Percentiles rank a stretch among this genome's conserved stretches.
These are phyloP conservation scores for Yamadazyma sp. DNA, from an alignment of 1,139 yeast genomes.

Conservation along the genomic window DNA sequence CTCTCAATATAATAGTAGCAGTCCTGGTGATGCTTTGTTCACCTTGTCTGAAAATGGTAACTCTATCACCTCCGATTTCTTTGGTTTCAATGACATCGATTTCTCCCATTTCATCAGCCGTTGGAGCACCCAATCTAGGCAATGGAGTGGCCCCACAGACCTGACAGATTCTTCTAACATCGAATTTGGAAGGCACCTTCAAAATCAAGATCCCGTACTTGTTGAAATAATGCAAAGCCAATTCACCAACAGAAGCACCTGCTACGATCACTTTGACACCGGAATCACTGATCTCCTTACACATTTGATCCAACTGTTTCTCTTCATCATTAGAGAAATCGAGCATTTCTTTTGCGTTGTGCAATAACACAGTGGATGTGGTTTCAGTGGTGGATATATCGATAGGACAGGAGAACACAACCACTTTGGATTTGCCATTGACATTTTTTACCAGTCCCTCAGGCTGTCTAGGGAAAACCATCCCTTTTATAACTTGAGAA, in stretches of 20 bases:
- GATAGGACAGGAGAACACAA: constrained; percentile 88
- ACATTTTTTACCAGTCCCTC: constrained; percentile 82
- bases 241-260: constrained; percentile 89
- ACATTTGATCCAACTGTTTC: constrained; percentile 83
- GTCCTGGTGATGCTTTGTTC: constrained; percentile 64
- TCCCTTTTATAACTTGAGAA: constrained; percentile 87
- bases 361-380: constrained; percentile 92
- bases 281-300: constrained; percentile 78
- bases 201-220: constrained; percentile 81
- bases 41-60: constrained; percentile 88
- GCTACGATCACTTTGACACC: constrained; percentile 90
- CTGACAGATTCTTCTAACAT: constrained; percentile 87
- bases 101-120: constrained; percentile 90
- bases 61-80: constrained; percentile 98
- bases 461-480: constrained; percentile 97
- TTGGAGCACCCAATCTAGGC: constrained; percentile 93
- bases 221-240: constrained; percentile 90
- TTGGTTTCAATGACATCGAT: constrained; percentile 86
- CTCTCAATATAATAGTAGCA: constrained; percentile 89
- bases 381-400: constrained; percentile 96
- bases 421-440: constrained; percentile 70
- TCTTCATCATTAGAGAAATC: constrained; percentile 97
- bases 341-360: constrained; percentile 95
- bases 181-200: constrained; percentile 91
- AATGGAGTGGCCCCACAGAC: constrained; percentile 98